Conservation (phyloP, 345 rosid species). For the Erucastrum elatum region DNA sequence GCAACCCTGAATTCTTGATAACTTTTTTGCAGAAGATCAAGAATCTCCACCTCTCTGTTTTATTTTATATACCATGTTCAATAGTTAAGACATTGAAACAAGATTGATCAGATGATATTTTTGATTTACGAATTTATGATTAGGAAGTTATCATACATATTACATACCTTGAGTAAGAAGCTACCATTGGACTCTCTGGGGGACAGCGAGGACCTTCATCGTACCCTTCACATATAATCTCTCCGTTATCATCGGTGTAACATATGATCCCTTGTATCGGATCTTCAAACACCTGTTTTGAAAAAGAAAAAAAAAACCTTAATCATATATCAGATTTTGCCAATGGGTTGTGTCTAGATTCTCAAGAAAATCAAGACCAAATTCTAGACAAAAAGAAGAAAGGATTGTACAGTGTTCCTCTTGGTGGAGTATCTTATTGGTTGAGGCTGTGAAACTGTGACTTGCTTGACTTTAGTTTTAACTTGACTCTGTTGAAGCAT, state of each 20-base stretch:
- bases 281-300: conserved; percentile 72
- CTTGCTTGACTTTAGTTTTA: conserved; percentile 39
- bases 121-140: neutral
- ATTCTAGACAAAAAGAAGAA: neutral
- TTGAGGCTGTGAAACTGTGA: conserved; percentile 36
- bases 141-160: neutral
- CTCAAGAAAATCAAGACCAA: conserved; percentile 14
- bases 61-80: neutral
- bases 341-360: neutral
- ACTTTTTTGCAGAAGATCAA: conserved; percentile 63
- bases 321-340: neutral
- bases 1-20: conserved; percentile 47
- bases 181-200: conserved; percentile 43
- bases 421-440: conserved; percentile 61
- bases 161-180: conserved; percentile 55
- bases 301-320: neutral
- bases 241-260: conserved; percentile 71
- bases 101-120: neutral
- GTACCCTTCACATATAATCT: conserved; percentile 86
- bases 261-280: conserved; percentile 67
- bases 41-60: conserved; percentile 39
- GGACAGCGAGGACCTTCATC: conserved; percentile 93
- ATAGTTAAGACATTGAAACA: neutral
- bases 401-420: conserved; percentile 52
- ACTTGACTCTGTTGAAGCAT: conserved; percentile 45